Evolutionary conservation across 23 red algal species (phyloP).

Genomic region (Gracilaria domingensis): DNA sequence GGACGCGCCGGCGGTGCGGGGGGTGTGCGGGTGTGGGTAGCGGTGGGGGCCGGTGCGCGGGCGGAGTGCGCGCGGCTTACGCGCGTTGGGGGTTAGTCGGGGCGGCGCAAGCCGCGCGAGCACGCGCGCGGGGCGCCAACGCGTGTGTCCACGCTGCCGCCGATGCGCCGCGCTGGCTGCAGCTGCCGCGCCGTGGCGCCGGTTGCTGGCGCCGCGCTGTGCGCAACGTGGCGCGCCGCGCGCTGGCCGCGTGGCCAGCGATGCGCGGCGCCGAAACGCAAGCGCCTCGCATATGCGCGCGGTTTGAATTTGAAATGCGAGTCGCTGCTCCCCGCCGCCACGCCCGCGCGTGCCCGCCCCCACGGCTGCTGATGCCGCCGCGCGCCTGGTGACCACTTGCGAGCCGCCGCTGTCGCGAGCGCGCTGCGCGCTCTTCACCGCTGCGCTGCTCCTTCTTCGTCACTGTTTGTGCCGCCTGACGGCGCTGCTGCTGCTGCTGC

Average conservation of each 20-base stretch:
- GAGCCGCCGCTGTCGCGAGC: background rate
- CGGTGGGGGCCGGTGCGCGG: no score
- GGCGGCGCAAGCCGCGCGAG: background rate
- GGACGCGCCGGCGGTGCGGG: background rate
- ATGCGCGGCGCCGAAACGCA: no score
- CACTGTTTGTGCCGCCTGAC: background rate
- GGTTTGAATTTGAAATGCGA: background rate
- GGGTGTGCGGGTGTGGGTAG: background rate
- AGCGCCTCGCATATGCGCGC: background rate
- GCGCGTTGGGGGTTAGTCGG: background rate
- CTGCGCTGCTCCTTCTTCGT: background rate
- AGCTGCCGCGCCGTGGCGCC: background rate
- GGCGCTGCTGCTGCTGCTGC: background rate
- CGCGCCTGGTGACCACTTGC: background rate
- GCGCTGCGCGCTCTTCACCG: background rate
- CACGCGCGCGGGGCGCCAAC: no score
- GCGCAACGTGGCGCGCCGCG: constrained; percentile 4
- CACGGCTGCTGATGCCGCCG: no score
- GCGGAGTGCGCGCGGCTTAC: no score
- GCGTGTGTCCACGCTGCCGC: background rate
- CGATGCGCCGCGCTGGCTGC: background rate
- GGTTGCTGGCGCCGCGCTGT: constrained; percentile 16
- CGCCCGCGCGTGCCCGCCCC: no score
- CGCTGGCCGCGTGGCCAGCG: no score
- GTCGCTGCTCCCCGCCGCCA: background rate